Evolutionary conservation across 2,329 filamentous ascomycete species (phyloP).

Genomic region (Raffaelea arxii): DNA sequence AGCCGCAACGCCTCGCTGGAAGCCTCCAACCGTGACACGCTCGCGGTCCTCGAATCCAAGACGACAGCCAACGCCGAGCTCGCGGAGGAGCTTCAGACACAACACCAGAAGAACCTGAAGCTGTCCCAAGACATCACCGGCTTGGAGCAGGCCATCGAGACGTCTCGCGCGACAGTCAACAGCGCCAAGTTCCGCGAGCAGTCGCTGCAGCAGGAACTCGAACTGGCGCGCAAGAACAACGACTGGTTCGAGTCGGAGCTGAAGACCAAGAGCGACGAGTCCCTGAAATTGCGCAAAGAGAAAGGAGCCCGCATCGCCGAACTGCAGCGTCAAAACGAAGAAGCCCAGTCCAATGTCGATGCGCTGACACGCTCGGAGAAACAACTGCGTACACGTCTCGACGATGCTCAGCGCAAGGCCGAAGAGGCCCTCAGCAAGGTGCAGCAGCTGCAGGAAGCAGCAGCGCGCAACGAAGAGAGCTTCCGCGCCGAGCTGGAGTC

Average conservation of each 20-base stretch:
- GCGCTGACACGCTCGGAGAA: slow-evolving; percentile 71
- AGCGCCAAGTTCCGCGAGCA: slow-evolving; percentile 87
- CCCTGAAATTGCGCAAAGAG: slow-evolving; percentile 86
- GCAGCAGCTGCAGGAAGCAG: slow-evolving; percentile 76
- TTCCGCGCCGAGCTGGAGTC: slow-evolving; percentile 82
- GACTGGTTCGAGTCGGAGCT: slow-evolving; percentile 91
- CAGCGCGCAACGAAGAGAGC: slow-evolving; percentile 71
- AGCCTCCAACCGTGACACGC: slow-evolving; percentile 81
- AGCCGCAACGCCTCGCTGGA: slow-evolving; percentile 81
- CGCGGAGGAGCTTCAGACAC: slow-evolving; percentile 74
- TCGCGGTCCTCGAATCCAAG: slow-evolving; percentile 84
- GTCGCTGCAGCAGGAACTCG: slow-evolving; percentile 79
- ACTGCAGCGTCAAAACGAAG: slow-evolving; percentile 80
- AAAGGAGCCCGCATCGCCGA: slow-evolving; percentile 84
- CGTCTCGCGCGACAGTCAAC: slow-evolving; percentile 67
- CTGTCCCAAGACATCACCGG: slow-evolving; percentile 72
- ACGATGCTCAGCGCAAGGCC: slow-evolving; percentile 75
- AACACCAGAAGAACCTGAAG: slow-evolving; percentile 80
- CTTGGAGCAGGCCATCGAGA: slow-evolving; percentile 76
- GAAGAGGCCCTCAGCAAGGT: slow-evolving; percentile 76
- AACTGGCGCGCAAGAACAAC: slow-evolving; percentile 77
- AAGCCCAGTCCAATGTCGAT: slow-evolving; percentile 67
- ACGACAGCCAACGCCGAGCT: slow-evolving; percentile 77
- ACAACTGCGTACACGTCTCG: slow-evolving; percentile 68
- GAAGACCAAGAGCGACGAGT: slow-evolving; percentile 79